These are phyloP conservation scores for Blastomyces gilchristii DNA, from an alignment of 2,329 filamentous ascomycete species.

Conservation along the genomic window DNA sequence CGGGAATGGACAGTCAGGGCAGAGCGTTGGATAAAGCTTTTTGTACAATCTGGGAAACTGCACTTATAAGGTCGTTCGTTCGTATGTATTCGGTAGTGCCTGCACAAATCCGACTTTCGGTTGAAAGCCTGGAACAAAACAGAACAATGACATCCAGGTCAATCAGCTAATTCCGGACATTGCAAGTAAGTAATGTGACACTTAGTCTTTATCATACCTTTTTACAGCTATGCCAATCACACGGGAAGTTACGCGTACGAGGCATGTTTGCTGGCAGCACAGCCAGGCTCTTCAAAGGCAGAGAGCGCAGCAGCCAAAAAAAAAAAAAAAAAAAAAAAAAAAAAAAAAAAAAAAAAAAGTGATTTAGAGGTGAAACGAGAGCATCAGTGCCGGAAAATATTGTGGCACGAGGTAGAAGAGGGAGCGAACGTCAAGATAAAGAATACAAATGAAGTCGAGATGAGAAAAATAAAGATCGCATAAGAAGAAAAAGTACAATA, in stretches of 20 bases:
- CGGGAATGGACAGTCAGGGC: slow-evolving; percentile 38
- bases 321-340: neutral
- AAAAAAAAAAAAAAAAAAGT: neutral
- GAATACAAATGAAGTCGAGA: neutral
- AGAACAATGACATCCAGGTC: neutral
- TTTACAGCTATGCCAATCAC: slow-evolving; percentile 34
- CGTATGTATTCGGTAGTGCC: slow-evolving; percentile 40
- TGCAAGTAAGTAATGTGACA: neutral
- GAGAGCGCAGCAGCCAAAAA: neutral
- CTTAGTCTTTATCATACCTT: slow-evolving; percentile 26
- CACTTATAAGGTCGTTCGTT: slow-evolving; percentile 41
- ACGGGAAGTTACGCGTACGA: slow-evolving; percentile 36
- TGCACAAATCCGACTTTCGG: slow-evolving; percentile 39
- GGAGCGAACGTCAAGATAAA: slow-evolving; percentile 2
- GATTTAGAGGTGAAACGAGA: slow-evolving; percentile 1
- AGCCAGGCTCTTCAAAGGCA: neutral
- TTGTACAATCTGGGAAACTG: slow-evolving; percentile 36
- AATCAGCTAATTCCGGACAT: slow-evolving; percentile 7
- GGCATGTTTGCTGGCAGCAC: slow-evolving; percentile 24
- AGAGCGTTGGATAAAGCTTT: slow-evolving; percentile 41
- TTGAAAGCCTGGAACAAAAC: slow-evolving; percentile 34
- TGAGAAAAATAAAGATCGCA: neutral
- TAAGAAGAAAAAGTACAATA: neutral
- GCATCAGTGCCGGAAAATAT: neutral
- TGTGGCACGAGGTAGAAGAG: neutral